These are phyloP conservation scores for Sugiyamaella americana DNA, from an alignment of 805 yeast species.

Conservation along the genomic window DNA sequence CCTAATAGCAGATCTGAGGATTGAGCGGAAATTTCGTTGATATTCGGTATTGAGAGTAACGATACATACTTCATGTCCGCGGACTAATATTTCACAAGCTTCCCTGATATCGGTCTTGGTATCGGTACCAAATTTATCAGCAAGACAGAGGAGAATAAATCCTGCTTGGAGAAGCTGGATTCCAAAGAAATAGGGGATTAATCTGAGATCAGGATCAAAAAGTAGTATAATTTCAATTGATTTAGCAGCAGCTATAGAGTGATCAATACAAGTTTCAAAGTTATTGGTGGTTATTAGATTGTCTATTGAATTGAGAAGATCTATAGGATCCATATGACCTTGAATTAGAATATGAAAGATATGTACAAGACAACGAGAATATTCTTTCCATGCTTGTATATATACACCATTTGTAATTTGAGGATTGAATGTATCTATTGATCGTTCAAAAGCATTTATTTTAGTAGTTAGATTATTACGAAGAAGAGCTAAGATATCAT, in stretches of 20 bases:
- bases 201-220: conserved; percentile 24
- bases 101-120: conserved; percentile 21
- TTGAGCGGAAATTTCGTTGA: conserved; percentile 28
- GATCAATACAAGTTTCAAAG: conserved; percentile 21
- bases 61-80: conserved; percentile 32
- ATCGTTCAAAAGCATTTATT: conserved; percentile 8
- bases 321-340: conserved; percentile 28
- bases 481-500: conserved; percentile 3
- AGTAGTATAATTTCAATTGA: conserved; percentile 20
- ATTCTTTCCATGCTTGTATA: conserved; percentile 20
- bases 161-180: conserved; percentile 26
- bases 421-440: conserved; percentile 8
- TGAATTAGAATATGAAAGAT: conserved; percentile 24
- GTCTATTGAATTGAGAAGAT: conserved; percentile 21
- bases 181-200: conserved; percentile 28
- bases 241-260: conserved; percentile 24
- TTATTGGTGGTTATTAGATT: conserved; percentile 16
- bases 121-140: conserved; percentile 18
- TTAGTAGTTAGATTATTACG: conserved; percentile 2
- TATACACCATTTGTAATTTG: conserved; percentile 7
- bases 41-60: conserved; percentile 30
- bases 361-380: conserved; percentile 19
- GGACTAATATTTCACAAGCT: conserved; percentile 28
- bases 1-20: conserved; percentile 27
- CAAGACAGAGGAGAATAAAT: conserved; percentile 22